phyloP scores from a whole-genome alignment of 2,329 filamentous ascomycete species.

The Fusarium zealandicum region DNA sequence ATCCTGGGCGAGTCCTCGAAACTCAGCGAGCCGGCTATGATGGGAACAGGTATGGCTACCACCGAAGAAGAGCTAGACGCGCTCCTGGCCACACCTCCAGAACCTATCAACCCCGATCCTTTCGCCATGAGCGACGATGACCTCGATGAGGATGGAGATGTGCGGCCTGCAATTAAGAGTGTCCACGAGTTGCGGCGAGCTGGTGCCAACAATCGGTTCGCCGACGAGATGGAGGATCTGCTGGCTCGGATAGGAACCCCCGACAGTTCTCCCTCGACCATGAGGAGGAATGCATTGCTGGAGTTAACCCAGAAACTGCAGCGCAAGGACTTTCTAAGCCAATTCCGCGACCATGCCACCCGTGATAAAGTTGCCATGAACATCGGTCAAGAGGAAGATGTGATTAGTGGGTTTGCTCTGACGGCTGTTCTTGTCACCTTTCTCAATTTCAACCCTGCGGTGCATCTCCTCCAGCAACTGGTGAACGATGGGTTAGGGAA shows the following conservation, averaged over 20 bases:
- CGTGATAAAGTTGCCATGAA: slow-evolving; percentile 72
- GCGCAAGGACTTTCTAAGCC: slow-evolving; percentile 68
- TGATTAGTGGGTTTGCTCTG: slow-evolving; percentile 68
- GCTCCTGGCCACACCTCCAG: slow-evolving; percentile 34
- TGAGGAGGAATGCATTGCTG: slow-evolving; percentile 65
- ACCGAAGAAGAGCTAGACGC: slow-evolving; percentile 37
- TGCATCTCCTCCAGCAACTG: slow-evolving; percentile 65
- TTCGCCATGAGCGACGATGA: slow-evolving; percentile 42
- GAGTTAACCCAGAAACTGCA: slow-evolving; percentile 67
- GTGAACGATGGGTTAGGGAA: slow-evolving; percentile 60
- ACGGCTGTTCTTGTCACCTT: slow-evolving; percentile 70
- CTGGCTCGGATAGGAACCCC: slow-evolving; percentile 66
- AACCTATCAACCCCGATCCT: slow-evolving; percentile 34
- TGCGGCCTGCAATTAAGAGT: slow-evolving; percentile 63
- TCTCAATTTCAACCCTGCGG: slow-evolving; percentile 65
- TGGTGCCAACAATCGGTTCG: slow-evolving; percentile 70
- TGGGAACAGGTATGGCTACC: slow-evolving; percentile 26
- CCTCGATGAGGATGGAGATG: slow-evolving; percentile 51
- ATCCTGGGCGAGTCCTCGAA: slow-evolving; percentile 41
- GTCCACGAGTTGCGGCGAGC: slow-evolving; percentile 72
- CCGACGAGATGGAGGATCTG: slow-evolving; percentile 71
- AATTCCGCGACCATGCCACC: slow-evolving; percentile 77
- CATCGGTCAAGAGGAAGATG: slow-evolving; percentile 65
- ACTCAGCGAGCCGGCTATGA: slow-evolving; percentile 32
- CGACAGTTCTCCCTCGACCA: slow-evolving; percentile 54